Percentiles rank a stretch among this genome's conserved stretches.
Evolutionary conservation across 352 stramenopile species (phyloP).

Genomic region (Pythium coloratum): DNA sequence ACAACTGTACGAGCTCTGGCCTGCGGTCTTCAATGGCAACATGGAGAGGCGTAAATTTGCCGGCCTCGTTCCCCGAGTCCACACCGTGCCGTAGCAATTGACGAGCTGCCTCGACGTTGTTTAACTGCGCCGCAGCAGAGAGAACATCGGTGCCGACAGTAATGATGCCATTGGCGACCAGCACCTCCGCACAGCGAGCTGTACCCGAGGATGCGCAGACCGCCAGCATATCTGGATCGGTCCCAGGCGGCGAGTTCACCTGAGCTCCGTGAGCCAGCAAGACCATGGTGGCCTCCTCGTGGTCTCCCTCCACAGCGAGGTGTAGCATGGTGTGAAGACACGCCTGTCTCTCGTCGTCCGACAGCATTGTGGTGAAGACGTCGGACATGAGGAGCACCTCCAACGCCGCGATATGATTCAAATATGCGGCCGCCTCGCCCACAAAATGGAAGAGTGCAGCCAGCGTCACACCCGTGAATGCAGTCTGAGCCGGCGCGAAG

Average conservation of each 20-base stretch:
- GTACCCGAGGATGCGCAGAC: constrained; percentile 11
- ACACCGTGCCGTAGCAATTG: constrained; percentile 10
- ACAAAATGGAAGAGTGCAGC: constrained; percentile 17
- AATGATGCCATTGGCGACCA: constrained; percentile 6
- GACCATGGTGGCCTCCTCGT: constrained; percentile 1
- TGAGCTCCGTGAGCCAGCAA: constrained; percentile 18
- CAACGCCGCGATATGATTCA: constrained; percentile 12
- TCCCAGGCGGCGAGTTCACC: background rate
- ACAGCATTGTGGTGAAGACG: constrained; percentile 3
- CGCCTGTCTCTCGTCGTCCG: background rate
- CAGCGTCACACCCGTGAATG: constrained; percentile 6
- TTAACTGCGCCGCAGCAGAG: constrained; percentile 5
- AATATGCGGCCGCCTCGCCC: constrained; percentile 8
- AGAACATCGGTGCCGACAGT: constrained; percentile 7
- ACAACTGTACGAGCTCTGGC: constrained; percentile 10
- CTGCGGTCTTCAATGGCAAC: constrained; percentile 9
- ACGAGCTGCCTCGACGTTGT: constrained; percentile 13
- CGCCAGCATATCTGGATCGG: background rate
- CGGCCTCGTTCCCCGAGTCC: constrained; percentile 11
- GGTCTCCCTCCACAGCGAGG: constrained; percentile 14
- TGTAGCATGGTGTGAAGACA: constrained; percentile 9
- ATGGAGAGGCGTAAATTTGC: constrained; percentile 6
- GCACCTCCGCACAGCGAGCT: background rate
- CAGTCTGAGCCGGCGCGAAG: background rate
- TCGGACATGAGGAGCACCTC: constrained; percentile 16